Percentiles rank a stretch among this genome's conserved stretches.
Conservation (phyloP, 1,284 basidiomycete species). For the Irpex lacteus region DNA sequence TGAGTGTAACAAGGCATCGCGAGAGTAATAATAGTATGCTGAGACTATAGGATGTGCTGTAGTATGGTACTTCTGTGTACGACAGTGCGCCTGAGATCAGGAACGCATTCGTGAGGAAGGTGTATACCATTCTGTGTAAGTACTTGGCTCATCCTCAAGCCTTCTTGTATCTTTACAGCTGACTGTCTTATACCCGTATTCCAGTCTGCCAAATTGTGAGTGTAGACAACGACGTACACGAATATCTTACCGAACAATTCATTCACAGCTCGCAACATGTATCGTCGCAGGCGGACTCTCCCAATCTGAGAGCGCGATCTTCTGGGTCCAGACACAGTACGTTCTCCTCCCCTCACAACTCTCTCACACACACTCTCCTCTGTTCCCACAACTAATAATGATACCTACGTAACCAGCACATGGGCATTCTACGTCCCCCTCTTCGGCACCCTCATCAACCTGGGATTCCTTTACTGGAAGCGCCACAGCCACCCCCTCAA, state of each 20-base stretch:
- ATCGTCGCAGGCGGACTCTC: slow-evolving; percentile 67
- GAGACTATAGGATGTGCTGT: neutral
- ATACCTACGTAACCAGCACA: slow-evolving; percentile 35
- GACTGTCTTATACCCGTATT: too few relatives aligned
- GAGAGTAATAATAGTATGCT: slow-evolving; percentile 7
- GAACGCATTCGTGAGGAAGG: slow-evolving; percentile 76
- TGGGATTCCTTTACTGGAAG: slow-evolving; percentile 83
- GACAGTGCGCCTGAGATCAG: slow-evolving; percentile 72
- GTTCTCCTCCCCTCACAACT: slow-evolving; percentile 14
- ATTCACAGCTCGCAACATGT: slow-evolving; percentile 59
- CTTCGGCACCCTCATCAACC: slow-evolving; percentile 71
- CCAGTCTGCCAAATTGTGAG: slow-evolving; percentile 57
- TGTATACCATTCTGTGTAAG: slow-evolving; percentile 79
- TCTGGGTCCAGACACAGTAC: slow-evolving; percentile 73
- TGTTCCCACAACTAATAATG: neutral
- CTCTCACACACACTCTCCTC: neutral
- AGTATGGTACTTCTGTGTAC: slow-evolving; percentile 78
- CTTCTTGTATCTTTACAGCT: too few relatives aligned
- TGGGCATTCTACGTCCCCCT: slow-evolving; percentile 78
- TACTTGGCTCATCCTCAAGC: slow-evolving; percentile 12
- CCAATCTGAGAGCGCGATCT: slow-evolving; percentile 50
- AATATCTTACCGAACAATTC: neutral
- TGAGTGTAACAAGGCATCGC: slow-evolving; percentile 25
- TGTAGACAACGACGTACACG: slow-evolving; percentile 2
- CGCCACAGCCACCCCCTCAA: slow-evolving; percentile 84